Evolutionary conservation across 345 rosid genomes (phyloP), one percentile per base, ranked within the genome.

Genomic region (Acer campestre): DNA sequence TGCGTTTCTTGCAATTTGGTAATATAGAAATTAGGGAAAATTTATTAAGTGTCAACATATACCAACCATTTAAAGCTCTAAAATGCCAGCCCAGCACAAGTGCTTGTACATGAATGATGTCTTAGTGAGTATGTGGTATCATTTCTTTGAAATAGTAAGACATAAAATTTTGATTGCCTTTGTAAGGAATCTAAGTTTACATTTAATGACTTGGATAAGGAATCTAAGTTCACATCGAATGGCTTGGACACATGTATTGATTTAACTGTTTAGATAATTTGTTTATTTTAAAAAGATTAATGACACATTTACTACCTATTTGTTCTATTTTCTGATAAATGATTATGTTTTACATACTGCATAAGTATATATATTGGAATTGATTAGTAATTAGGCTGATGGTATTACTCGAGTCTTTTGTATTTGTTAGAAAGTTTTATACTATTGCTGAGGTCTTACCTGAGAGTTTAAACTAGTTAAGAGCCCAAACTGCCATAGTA

Each of bases 321-420:
- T 48, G 38, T 61, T n/a, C 62, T 22, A 49, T 31, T 25, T 4
- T n/a, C 14, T 35, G 10, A 10, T 63, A 27, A 18, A 71, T 55
- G 29, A 18, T 4, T 58, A 22, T 55, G 31, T 38, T 56, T 58
- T 18, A 42, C 20, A 72, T 22, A 17, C 10, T 63, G 56, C 64
- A 4, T 20, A 27, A 14, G 61, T n/a, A 25, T 75, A 3, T 35
- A 4, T 35, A 35, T 6, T 64, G 76, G 58, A 13, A 22, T 25
- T 44, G 74, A 68, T 76, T 23, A 31, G 42, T 44, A 68, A 68
- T 76, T 23, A 48, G 42, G 3, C 23, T 35, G 35, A 71, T 12
- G 8, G 27, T 16, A 12, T 31, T 67, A 9, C 16, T 68, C 25
- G 2, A 3, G 38, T 38, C 3, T 16, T 46, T 44, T 29, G 14